These are phyloP conservation scores for Hordeum pubiflorum DNA, from an alignment of 202 grass and related monocot species.

Conservation along the genomic window DNA sequence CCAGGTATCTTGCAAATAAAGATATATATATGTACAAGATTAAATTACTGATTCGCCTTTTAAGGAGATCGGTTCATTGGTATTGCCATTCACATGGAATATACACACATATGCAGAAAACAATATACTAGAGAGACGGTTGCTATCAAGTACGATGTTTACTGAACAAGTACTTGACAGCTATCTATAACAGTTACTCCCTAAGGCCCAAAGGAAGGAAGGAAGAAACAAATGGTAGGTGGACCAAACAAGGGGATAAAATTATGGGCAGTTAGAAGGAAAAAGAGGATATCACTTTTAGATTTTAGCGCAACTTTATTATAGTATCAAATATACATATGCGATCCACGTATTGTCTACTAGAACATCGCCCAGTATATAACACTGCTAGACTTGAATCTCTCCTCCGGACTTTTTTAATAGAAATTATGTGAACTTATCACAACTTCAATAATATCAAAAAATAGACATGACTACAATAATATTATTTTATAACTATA, in stretches of 20 bases:
- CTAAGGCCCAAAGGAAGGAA: neutral
- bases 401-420: neutral
- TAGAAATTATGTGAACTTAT: neutral
- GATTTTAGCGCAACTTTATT: neutral
- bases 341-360: neutral
- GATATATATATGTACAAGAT: neutral
- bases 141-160: slow-evolving; percentile 9
- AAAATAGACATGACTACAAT: neutral
- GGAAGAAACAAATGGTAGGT: neutral
- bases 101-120: neutral
- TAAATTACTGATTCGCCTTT: neutral
- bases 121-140: neutral
- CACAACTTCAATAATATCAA: neutral
- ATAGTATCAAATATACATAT: neutral
- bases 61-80: neutral
- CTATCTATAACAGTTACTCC: neutral
- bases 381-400: no score
- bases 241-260: neutral
- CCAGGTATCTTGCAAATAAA: neutral
- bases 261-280: neutral
- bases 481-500: neutral
- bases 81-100: neutral
- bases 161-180: neutral
- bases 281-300: neutral
- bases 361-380: no score